Conservation (phyloP, 352 stramenopile species). For the Phytophthora macrochlamydospora region DNA sequence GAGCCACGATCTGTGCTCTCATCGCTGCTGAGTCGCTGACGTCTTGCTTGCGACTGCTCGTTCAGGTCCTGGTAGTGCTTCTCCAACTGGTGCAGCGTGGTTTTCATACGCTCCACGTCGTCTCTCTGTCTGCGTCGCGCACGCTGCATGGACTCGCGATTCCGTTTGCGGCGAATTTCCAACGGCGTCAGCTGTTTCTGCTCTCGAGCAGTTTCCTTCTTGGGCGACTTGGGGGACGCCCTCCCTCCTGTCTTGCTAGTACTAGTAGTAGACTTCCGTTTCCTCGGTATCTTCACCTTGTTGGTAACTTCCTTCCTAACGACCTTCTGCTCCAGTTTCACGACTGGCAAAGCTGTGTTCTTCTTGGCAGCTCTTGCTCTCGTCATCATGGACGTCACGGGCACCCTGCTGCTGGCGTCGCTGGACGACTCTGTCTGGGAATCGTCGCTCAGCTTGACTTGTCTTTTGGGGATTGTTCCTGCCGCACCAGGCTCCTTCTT, state of each 20-base stretch:
- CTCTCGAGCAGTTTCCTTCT: conserved; percentile 16
- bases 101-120: conserved; percentile 57
- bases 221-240: background rate
- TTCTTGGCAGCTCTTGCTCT: conserved; percentile 3
- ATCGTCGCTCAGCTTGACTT: conserved; percentile 35
- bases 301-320: conserved; percentile 2
- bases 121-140: conserved; percentile 49
- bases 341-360: background rate
- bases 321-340: conserved; percentile 13
- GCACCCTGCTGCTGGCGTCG: conserved; percentile 9
- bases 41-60: conserved; percentile 35
- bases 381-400: background rate
- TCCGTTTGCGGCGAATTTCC: conserved; percentile 57
- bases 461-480: background rate
- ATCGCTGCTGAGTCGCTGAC: conserved; percentile 17
- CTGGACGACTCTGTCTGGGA: conserved; percentile 29
- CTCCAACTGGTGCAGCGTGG: conserved; percentile 50
- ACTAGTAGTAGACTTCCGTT: conserved; percentile 15
- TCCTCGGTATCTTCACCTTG: conserved; percentile 19
- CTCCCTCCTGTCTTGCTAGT: too few relatives aligned
- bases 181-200: conserved; percentile 48
- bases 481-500: background rate
- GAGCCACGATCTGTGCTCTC: conserved; percentile 15
- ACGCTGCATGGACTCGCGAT: conserved; percentile 63
- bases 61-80: conserved; percentile 49